Evolutionary conservation across 2,329 filamentous ascomycete genomes (phyloP).

Genomic region (Aureobasidium pullulans): DNA sequence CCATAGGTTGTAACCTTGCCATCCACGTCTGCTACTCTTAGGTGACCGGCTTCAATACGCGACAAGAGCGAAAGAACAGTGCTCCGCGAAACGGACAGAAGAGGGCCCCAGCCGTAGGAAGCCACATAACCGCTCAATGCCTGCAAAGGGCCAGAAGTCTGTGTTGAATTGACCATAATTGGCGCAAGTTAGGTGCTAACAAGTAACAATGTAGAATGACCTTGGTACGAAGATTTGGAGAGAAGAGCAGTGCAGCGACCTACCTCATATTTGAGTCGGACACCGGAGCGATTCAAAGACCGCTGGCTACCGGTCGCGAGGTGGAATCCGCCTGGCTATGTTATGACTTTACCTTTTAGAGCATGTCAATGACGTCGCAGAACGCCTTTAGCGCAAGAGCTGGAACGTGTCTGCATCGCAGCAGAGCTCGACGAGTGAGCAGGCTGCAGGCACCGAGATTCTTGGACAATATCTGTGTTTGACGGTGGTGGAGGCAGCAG

Average conservation of each 20-base stretch:
- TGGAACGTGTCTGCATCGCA: not conserved
- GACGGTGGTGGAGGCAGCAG: not conserved
- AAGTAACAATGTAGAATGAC: constrained; percentile 9
- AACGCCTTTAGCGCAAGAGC: constrained; percentile 1
- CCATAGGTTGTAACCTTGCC: constrained; percentile 37
- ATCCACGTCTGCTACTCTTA: constrained; percentile 38
- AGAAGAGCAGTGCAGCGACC: not conserved
- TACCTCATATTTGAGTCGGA: constrained; percentile 7
- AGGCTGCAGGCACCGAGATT: not conserved
- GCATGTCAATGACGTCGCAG: constrained; percentile 17
- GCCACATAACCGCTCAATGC: constrained; percentile 36
- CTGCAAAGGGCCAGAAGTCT: constrained; percentile 31
- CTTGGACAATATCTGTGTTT: not conserved
- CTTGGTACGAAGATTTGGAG: not conserved
- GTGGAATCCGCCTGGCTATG: not conserved
- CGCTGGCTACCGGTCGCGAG: constrained; percentile 7
- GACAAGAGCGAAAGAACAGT: constrained; percentile 39
- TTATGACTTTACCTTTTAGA: constrained; percentile 17
- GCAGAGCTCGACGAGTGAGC: too few species aligned
- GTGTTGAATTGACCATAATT: constrained; percentile 28
- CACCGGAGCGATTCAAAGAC: constrained; percentile 12
- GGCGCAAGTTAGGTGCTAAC: constrained; percentile 8
- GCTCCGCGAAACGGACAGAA: constrained; percentile 39
- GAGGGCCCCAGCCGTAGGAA: constrained; percentile 41
- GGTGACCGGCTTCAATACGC: constrained; percentile 39